A percentile compares a stretch with the other conserved stretches of the same genome.
phyloP scores from a whole-genome alignment of 2,329 filamentous ascomycete species.

The Hymenoscyphus fructigenus region DNA sequence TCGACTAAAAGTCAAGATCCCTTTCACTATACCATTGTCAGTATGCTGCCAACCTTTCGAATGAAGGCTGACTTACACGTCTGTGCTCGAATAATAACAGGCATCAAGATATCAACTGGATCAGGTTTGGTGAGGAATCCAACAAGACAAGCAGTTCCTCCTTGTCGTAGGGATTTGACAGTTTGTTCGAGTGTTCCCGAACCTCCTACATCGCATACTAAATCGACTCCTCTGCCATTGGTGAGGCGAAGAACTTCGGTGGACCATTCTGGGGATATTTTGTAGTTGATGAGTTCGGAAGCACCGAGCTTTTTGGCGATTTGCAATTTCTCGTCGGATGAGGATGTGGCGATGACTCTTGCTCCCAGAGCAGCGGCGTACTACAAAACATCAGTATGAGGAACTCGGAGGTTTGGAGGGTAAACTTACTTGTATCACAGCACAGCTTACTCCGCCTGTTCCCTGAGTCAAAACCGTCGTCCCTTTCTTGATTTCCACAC shows the following conservation, averaged over 20 bases:
- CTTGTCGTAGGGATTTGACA: constrained; percentile 45
- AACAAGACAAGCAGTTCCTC: constrained; percentile 47
- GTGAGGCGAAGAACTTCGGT: constrained; percentile 51
- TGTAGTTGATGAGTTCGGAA: constrained; percentile 32
- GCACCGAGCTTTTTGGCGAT: constrained; percentile 20
- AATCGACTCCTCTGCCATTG: constrained; percentile 54
- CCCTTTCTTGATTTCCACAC: constrained; percentile 45
- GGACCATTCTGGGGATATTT: constrained; percentile 58
- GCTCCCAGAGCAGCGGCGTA: constrained; percentile 44
- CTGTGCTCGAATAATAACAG: constrained; percentile 65
- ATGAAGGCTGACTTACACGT: constrained; percentile 73
- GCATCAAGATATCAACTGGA: constrained; percentile 40
- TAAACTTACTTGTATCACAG: constrained; percentile 35
- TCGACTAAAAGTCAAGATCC: constrained; percentile 71
- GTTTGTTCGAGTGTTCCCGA: constrained; percentile 58
- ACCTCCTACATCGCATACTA: constrained; percentile 66
- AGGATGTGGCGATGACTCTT: constrained; percentile 24
- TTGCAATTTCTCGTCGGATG: constrained; percentile 18
- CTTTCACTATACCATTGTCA: constrained; percentile 53
- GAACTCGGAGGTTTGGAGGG: no score
- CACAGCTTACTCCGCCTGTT: constrained; percentile 50
- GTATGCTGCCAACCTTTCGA: constrained; percentile 56
- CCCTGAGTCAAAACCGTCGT: constrained; percentile 52
- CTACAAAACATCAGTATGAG: constrained; percentile 12
- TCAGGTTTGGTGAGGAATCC: constrained; percentile 39